Evolutionary conservation across 2,329 filamentous ascomycete genomes (phyloP).

Genomic region (Spiromastix sp.): DNA sequence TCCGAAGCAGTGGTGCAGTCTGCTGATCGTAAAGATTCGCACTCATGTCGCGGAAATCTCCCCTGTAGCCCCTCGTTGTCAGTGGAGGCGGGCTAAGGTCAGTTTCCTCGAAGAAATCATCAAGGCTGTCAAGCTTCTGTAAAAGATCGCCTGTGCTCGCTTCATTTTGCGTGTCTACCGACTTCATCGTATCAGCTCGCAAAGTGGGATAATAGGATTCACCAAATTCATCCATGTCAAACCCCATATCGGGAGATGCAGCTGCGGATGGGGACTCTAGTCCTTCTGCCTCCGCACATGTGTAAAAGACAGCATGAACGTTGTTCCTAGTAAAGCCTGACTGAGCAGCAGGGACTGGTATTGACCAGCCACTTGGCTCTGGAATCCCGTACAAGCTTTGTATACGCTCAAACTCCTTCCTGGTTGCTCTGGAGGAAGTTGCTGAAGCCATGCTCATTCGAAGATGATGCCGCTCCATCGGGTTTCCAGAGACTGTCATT

Average conservation of each 20-base stretch:
- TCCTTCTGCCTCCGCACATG: slow-evolving; percentile 60
- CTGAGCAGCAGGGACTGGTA: slow-evolving; percentile 84
- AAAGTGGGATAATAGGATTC: slow-evolving; percentile 66
- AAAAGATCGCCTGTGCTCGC: slow-evolving; percentile 74
- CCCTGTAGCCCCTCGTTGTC: slow-evolving; percentile 41
- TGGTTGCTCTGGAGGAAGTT: slow-evolving; percentile 70
- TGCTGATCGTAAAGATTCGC: slow-evolving; percentile 88
- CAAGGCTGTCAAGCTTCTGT: slow-evolving; percentile 64
- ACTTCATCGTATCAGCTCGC: slow-evolving; percentile 84
- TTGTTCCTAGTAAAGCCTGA: slow-evolving; percentile 79
- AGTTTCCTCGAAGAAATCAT: slow-evolving; percentile 69
- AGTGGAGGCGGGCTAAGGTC: slow-evolving; percentile 50
- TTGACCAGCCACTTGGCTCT: slow-evolving; percentile 90
- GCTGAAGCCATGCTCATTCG: slow-evolving; percentile 93
- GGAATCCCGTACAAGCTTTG: slow-evolving; percentile 95
- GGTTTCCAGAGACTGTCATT: slow-evolving; percentile 83
- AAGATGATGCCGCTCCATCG: slow-evolving; percentile 87
- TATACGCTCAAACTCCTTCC: slow-evolving; percentile 89
- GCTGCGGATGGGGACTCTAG: slow-evolving; percentile 50
- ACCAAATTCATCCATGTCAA: slow-evolving; percentile 78
- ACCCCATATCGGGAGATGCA: slow-evolving; percentile 78
- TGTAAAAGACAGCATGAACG: slow-evolving; percentile 93
- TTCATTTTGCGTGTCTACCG: slow-evolving; percentile 55
- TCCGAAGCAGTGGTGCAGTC: slow-evolving; percentile 78
- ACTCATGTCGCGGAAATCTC: slow-evolving; percentile 59